These are phyloP conservation scores for Ustilago trichophora DNA, from an alignment of 1,284 basidiomycete species.

Conservation along the genomic window DNA sequence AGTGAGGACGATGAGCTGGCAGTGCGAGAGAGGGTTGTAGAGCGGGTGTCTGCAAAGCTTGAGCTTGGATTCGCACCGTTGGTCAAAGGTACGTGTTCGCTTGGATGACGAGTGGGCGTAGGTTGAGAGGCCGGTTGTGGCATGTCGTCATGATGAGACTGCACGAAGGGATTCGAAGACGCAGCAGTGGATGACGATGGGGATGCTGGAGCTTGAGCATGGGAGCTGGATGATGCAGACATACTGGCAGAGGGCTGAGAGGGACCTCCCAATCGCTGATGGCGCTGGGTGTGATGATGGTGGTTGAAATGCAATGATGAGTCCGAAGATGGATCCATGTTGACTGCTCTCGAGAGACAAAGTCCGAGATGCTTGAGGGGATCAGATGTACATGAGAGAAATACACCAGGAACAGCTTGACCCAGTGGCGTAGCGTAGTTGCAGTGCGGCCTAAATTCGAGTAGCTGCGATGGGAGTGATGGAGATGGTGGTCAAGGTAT, in stretches of 20 bases:
- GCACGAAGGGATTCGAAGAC: slow-evolving; percentile 22
- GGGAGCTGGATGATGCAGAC: slow-evolving; percentile 18
- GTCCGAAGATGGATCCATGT: slow-evolving; percentile 24
- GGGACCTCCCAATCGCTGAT: slow-evolving; percentile 10
- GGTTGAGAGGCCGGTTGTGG: neutral
- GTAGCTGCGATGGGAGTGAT: neutral
- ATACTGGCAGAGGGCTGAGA: slow-evolving; percentile 10
- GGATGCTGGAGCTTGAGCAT: slow-evolving; percentile 17
- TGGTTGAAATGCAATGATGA: slow-evolving; percentile 16
- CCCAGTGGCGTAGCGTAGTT: neutral
- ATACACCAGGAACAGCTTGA: too few relatives aligned
- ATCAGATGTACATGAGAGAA: too few relatives aligned
- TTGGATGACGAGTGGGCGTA: neutral
- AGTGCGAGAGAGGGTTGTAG: slow-evolving; percentile 4
- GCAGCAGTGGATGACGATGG: slow-evolving; percentile 27
- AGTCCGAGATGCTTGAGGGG: neutral
- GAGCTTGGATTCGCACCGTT: neutral
- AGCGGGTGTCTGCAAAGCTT: neutral
- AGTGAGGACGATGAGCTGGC: neutral
- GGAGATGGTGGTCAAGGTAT: too few relatives aligned
- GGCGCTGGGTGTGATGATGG: slow-evolving; percentile 15
- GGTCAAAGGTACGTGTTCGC: too few relatives aligned
- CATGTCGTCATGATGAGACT: slow-evolving; percentile 19
- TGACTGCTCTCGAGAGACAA: neutral
- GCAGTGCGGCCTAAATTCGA: neutral